These are phyloP conservation scores for Diaporthe longicolla DNA, from an alignment of 2,329 filamentous ascomycete genomes.

Conservation along the genomic window DNA sequence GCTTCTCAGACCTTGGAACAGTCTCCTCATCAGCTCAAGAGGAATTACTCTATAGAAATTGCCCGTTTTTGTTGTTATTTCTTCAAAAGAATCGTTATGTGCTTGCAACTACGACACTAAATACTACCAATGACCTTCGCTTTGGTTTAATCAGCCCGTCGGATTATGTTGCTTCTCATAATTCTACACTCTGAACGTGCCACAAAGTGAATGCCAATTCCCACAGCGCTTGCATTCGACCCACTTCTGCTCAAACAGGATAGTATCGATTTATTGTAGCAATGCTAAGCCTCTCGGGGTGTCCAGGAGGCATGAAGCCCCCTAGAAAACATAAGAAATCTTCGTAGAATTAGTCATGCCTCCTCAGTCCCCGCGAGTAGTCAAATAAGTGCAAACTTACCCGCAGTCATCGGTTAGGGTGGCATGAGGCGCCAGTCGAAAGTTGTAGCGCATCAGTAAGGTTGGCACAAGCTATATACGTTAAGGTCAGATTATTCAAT, in stretches of 20 bases:
- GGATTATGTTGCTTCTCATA: neutral
- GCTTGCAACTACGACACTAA: no score
- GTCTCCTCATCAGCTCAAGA: no score
- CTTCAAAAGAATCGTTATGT: no score
- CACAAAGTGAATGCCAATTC: neutral
- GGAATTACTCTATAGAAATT: no score
- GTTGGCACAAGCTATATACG: neutral
- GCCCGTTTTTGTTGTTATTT: no score
- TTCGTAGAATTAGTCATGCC: neutral
- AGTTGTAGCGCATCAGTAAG: conserved; percentile 6
- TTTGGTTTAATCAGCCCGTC: no score
- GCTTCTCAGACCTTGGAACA: no score
- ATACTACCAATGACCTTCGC: no score
- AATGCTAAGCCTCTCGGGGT: neutral
- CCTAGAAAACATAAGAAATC: neutral
- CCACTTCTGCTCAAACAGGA: neutral
- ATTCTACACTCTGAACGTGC: neutral
- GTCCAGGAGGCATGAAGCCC: neutral
- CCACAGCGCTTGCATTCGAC: neutral
- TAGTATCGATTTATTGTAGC: neutral
- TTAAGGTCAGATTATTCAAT: neutral
- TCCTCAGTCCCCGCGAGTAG: neutral
- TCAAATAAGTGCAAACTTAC: neutral
- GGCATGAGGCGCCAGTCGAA: neutral
- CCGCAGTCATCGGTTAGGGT: neutral